Evolutionary conservation across 805 yeast genomes (phyloP), one percentile per base, ranked within the genome.

Genomic region (Lipomyces anomalus): DNA sequence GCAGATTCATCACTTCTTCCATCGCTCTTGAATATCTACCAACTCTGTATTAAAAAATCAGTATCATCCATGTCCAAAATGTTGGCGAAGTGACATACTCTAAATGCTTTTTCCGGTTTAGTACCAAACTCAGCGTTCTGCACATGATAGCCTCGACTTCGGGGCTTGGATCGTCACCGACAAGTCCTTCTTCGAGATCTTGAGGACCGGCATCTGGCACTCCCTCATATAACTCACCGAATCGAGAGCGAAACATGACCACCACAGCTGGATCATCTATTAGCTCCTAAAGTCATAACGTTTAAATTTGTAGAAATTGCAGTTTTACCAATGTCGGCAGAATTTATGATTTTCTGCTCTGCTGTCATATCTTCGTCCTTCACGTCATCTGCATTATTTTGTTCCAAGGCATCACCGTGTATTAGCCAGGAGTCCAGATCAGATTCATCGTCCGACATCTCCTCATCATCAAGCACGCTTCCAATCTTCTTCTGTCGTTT

Each of bases 91-190:
- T 9, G 20, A 16, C 37, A 7, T 16, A 34, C 37, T 34, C 21
- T 17, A 69, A 58, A 23, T 60, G 63, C 48, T 68, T 68, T 44
- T 68, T 68, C 38, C 73, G 62, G 48, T 69, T 69, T 23, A 68
- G 55, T 13, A 63, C 64, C 4, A 67, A 59, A 11, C 61, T 58
- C 34, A 68, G 54, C 28, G 66, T 53, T 17, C 68, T 54, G 23
- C 64, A 61, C 43, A 67, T 42, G 38, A 67, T 60, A 7, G 56
- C 44, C 38, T 61, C 60, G 22, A 67, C 65, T 1, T 54, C 60
- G 18, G 48, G 41, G 1, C 61, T 50, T 11, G 60, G 46, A 6
- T 38, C 46, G 6, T 50, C 53, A 4, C 48, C 29, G 1, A 58
- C 43, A 16, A 62, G 45, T 4, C 70, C 70, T 16, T 55, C 61